A percentile compares a stretch with the other conserved stretches of the same genome.
Conservation (phyloP, 2,329 filamentous ascomycete genomes). For the Aspergillus aculeatus region DNA sequence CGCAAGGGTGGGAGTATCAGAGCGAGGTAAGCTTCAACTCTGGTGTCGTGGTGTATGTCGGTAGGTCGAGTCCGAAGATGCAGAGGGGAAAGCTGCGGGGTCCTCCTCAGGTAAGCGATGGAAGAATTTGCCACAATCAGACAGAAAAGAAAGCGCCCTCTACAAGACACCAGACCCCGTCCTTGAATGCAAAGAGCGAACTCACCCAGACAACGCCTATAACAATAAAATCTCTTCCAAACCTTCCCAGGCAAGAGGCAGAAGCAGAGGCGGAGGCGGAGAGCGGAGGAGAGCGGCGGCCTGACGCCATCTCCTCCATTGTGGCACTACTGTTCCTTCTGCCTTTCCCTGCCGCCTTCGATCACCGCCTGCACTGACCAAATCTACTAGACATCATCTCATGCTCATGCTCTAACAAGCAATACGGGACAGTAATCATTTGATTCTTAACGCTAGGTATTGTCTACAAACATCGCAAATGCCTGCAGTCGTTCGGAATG, state of each 20-base stretch:
- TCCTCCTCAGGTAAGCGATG: neutral
- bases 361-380: conserved; percentile 1
- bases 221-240: too few species aligned
- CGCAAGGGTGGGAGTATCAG: neutral
- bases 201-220: neutral
- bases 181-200: neutral
- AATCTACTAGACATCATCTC: too few species aligned
- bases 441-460: conserved; percentile 25
- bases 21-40: too few species aligned
- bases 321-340: neutral
- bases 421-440: too few species aligned
- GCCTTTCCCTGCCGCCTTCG: neutral
- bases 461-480: conserved; percentile 21
- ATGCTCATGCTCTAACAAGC: too few species aligned
- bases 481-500: conserved; percentile 15
- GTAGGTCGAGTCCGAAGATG: neutral
- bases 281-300: conserved; percentile 11
- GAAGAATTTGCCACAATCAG: neutral
- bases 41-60: too few species aligned
- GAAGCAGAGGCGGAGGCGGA: neutral
- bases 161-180: too few species aligned
- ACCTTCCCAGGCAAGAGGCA: too few species aligned
- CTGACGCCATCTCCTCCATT: conserved; percentile 14
- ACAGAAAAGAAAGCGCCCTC: neutral
- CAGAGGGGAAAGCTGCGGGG: conserved; percentile 1